phyloP scores from a whole-genome alignment of 2,329 filamentous ascomycete genomes.

The Aureobasidium vineae region DNA sequence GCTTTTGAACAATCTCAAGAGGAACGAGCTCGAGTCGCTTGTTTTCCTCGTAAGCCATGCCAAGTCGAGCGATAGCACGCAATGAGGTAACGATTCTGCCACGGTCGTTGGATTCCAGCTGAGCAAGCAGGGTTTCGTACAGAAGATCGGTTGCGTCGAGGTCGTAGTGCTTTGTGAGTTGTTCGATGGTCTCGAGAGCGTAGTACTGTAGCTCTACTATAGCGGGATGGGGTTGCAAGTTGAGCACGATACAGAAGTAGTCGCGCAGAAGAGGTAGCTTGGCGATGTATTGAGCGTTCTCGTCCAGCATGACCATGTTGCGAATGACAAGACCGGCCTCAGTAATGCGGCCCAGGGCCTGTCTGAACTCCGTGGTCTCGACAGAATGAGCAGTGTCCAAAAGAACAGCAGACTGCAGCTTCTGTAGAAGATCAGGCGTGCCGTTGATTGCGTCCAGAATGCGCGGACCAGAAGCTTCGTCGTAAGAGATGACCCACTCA shows the following conservation, averaged over 20 bases:
- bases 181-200: slow-evolving; percentile 86
- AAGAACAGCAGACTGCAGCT: slow-evolving; percentile 61
- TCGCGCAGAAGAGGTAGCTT: slow-evolving; percentile 74
- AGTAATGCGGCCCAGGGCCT: slow-evolving; percentile 71
- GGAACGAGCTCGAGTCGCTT: slow-evolving; percentile 75
- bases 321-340: slow-evolving; percentile 85
- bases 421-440: slow-evolving; percentile 69
- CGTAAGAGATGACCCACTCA: slow-evolving; percentile 74
- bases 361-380: slow-evolving; percentile 67
- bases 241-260: slow-evolving; percentile 76
- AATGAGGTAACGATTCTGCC: slow-evolving; percentile 78
- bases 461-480: slow-evolving; percentile 43
- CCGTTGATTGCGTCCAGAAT: slow-evolving; percentile 65
- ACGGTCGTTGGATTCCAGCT: slow-evolving; percentile 63
- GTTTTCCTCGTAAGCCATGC: slow-evolving; percentile 77
- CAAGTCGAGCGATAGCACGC: slow-evolving; percentile 79
- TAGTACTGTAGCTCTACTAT: slow-evolving; percentile 86
- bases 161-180: slow-evolving; percentile 77
- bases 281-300: slow-evolving; percentile 81
- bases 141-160: slow-evolving; percentile 72
- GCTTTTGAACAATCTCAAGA: slow-evolving; percentile 60
- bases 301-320: slow-evolving; percentile 92
- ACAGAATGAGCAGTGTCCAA: slow-evolving; percentile 65
- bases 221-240: slow-evolving; percentile 68
- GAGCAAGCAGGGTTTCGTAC: slow-evolving; percentile 67